Conservation (phyloP, 345 rosid genomes). For the Brassica rapa region DNA sequence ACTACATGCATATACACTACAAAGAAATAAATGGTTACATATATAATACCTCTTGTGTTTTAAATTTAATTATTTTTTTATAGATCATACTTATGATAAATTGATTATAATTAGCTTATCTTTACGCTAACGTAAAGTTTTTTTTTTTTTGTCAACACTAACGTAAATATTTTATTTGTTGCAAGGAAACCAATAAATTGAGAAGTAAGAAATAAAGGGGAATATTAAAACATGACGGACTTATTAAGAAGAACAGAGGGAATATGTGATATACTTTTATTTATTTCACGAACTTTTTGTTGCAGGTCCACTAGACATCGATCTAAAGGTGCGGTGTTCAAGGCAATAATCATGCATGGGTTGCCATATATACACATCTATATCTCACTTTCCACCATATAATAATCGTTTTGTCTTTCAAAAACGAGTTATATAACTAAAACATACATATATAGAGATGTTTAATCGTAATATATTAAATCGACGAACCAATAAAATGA, state of each 20-base stretch:
- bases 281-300: conserved; percentile 12
- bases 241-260: conserved; percentile 6
- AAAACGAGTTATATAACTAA: not conserved
- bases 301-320: conserved; percentile 34
- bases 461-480: not conserved
- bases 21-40: not conserved
- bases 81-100: not conserved
- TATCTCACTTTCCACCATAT: conserved; percentile 17
- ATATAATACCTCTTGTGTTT: not conserved
- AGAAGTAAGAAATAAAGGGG: not conserved
- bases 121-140: not conserved
- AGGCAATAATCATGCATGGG: conserved; percentile 44
- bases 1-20: not conserved
- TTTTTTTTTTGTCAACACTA: not conserved
- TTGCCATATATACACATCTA: conserved; percentile 24
- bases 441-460: not conserved
- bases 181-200: not conserved
- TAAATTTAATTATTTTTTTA: not conserved
- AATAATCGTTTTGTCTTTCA: not conserved
- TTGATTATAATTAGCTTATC: not conserved
- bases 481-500: not conserved
- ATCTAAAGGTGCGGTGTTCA: conserved; percentile 32
- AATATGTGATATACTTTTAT: conserved; percentile 19
- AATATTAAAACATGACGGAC: not conserved
- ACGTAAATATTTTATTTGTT: not conserved